Conservation (phyloP, 306 rosid species). For the Biancaea sappan region DNA sequence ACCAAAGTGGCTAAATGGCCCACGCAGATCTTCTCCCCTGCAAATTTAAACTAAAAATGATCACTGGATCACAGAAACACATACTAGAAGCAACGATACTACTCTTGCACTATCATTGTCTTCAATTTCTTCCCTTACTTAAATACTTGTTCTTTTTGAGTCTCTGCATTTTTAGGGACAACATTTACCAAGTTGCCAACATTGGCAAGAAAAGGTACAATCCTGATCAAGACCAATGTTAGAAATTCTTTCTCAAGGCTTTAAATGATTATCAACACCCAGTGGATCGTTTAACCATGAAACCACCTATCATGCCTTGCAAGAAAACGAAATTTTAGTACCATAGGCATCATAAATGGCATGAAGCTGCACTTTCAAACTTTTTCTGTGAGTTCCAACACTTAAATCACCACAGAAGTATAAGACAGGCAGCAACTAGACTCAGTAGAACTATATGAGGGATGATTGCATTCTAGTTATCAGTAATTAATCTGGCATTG, state of each 20-base stretch:
- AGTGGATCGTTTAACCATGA: not conserved
- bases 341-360: not conserved
- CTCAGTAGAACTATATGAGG: not conserved
- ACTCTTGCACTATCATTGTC: not conserved
- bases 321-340: not conserved
- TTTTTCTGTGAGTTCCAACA: not conserved
- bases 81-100: not conserved
- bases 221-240: too few species aligned
- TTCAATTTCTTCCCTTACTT: not conserved
- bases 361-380: not conserved
- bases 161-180: not conserved
- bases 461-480: not conserved
- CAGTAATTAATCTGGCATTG: not conserved
- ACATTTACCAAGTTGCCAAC: not conserved
- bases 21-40: conserved; percentile 72
- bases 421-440: not conserved
- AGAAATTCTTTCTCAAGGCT: too few species aligned
- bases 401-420: not conserved
- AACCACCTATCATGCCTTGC: not conserved
- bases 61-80: not conserved
- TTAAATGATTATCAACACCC: not conserved
- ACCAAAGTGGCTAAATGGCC: conserved; percentile 74
- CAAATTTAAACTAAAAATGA: conserved; percentile 14
- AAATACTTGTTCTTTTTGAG: not conserved
- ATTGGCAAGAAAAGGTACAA: too few species aligned